Conservation (phyloP, 148 eudicot genomes). For the Spergularia bocconei region DNA sequence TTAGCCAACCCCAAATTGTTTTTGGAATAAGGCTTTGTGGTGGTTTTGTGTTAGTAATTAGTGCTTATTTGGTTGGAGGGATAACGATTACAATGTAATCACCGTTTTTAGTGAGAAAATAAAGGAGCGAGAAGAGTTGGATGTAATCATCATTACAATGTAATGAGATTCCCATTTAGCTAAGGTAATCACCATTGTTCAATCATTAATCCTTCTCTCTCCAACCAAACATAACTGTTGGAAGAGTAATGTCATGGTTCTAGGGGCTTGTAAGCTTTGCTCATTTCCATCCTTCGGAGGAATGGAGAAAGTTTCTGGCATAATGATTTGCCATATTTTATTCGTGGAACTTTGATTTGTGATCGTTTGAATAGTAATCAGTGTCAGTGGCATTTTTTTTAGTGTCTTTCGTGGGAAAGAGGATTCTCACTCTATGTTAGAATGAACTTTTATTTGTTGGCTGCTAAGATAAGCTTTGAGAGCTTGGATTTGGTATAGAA, state of each 20-base stretch:
- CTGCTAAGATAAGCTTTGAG: not conserved
- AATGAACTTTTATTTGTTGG: not conserved
- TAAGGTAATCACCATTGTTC: no score
- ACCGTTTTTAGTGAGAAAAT: no score
- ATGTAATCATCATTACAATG: no score
- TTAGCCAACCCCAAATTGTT: not conserved
- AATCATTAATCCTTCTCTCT: no score
- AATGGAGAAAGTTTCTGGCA: not conserved
- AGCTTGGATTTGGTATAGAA: not conserved
- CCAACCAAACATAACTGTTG: no score
- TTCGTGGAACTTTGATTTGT: not conserved
- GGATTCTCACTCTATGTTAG: not conserved
- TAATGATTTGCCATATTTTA: not conserved
- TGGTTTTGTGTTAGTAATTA: not conserved
- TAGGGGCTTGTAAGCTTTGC: not conserved
- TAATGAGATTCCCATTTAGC: no score
- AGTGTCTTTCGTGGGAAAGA: not conserved
- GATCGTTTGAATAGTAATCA: not conserved
- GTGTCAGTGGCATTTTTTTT: not conserved
- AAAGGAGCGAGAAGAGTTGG: no score
- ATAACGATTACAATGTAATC: no score
- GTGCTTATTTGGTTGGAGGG: no score
- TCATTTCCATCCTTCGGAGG: not conserved
- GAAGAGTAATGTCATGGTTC: not conserved
- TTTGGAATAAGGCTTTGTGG: not conserved